Conservation (phyloP, 1,284 basidiomycete species). For the Clitocybe nebularis region DNA sequence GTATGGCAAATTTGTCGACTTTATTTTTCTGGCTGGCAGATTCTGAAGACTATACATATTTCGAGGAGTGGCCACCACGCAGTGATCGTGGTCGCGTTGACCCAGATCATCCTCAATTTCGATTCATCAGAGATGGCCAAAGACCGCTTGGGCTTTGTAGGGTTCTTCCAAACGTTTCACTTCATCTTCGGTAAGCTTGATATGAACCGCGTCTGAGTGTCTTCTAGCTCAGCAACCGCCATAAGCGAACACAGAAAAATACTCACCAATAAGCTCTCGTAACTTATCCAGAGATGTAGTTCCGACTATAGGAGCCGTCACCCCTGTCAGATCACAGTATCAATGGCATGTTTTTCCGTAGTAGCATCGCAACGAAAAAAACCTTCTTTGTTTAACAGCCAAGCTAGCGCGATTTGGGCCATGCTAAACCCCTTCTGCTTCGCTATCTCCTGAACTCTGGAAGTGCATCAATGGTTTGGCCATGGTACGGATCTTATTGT, state of each 20-base stretch:
- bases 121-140: constrained; percentile 2
- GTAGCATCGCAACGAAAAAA: background rate
- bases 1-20: too few relatives aligned
- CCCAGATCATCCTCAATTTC: too few relatives aligned
- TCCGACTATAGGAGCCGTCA: constrained; percentile 56
- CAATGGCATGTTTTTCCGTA: too few relatives aligned
- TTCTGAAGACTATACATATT: too few relatives aligned
- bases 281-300: constrained; percentile 52
- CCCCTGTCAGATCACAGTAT: too few relatives aligned
- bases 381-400: constrained; percentile 42
- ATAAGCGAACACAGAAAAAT: constrained; percentile 1
- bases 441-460: constrained; percentile 50
- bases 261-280: constrained; percentile 43
- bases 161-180: constrained; percentile 4
- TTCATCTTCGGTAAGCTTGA: constrained; percentile 2
- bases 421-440: constrained; percentile 48
- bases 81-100: too few relatives aligned
- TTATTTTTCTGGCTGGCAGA: too few relatives aligned
- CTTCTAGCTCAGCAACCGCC: background rate
- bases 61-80: too few relatives aligned
- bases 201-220: background rate
- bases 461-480: background rate
- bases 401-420: constrained; percentile 61
- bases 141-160: background rate
- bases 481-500: too few relatives aligned